Conservation (phyloP, 208 protist genomes). For the Kentomonas sorsogonicus region DNA sequence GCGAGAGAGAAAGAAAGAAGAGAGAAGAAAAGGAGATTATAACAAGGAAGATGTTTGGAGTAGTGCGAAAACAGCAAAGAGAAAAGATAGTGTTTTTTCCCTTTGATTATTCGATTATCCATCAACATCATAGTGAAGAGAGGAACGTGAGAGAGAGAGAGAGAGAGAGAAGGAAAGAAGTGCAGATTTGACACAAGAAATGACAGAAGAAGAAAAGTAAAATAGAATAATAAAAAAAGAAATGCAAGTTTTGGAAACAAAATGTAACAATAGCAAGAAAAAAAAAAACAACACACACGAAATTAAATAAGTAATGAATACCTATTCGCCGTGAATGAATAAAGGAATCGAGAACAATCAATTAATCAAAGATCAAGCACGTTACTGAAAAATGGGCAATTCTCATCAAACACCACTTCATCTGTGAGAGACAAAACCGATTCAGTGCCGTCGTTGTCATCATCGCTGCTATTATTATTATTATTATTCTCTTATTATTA, state of each 20-base stretch:
- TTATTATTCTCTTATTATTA: too few species aligned
- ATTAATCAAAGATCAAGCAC: conserved; percentile 47
- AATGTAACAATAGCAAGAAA: conserved; percentile 1
- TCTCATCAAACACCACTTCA: conserved; percentile 46
- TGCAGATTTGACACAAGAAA: conserved; percentile 18
- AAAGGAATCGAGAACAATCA: conserved; percentile 2
- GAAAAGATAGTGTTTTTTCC: too few species aligned
- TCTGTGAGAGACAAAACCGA: too few species aligned
- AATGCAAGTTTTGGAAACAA: background rate
- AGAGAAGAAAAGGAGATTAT: conserved; percentile 8
- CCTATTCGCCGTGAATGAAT: background rate
- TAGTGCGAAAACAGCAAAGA: too few species aligned
- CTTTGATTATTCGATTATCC: too few species aligned
- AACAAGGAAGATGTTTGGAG: too few species aligned
- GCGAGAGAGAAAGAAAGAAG: background rate
- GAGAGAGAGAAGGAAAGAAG: too few species aligned
- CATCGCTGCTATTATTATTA: background rate
- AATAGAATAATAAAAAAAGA: conserved; percentile 9
- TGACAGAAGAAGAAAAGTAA: conserved; percentile 4
- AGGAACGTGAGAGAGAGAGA: conserved; percentile 12
- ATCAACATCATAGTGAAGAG: background rate
- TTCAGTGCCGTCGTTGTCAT: conserved; percentile 12
- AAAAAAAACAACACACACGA: background rate
- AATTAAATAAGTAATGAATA: background rate
- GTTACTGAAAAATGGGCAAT: conserved; percentile 70